These are phyloP conservation scores for Marvania coccoides DNA, from an alignment of 139 green algal species.

Conservation along the genomic window DNA sequence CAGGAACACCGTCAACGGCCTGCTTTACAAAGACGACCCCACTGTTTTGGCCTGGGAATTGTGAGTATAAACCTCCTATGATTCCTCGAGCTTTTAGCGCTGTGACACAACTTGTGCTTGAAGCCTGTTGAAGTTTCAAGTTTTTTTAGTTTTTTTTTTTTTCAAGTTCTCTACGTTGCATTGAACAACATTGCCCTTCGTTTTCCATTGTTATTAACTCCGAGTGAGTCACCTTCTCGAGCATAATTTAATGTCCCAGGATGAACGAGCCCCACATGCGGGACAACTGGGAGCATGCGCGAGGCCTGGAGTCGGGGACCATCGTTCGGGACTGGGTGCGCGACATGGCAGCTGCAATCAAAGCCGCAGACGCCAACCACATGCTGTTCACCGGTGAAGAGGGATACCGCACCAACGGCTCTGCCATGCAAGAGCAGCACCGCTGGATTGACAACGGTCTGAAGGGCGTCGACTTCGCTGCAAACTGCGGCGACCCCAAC, in stretches of 20 bases:
- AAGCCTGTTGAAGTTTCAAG: too few relatives aligned
- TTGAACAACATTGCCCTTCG: too few relatives aligned
- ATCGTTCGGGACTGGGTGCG: slow-evolving; percentile 22
- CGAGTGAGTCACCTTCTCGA: too few relatives aligned
- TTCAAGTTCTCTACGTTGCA: too few relatives aligned
- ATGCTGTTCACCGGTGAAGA: slow-evolving; percentile 31
- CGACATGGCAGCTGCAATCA: slow-evolving; percentile 16
- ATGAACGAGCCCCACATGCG: slow-evolving; percentile 26
- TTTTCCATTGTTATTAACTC: too few relatives aligned
- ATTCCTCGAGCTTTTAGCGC: too few relatives aligned
- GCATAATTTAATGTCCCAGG: too few relatives aligned
- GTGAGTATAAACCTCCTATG: too few relatives aligned
- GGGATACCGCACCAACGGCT: slow-evolving; percentile 20
- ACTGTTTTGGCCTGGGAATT: slow-evolving; percentile 35
- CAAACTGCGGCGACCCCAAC: slow-evolving; percentile 15
- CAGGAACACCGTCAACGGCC: slow-evolving; percentile 19
- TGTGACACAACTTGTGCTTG: too few relatives aligned
- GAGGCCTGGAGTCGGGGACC: not conserved
- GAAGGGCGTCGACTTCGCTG: slow-evolving; percentile 26
- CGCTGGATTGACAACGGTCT: slow-evolving; percentile 20
- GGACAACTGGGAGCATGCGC: slow-evolving; percentile 9
- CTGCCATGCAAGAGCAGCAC: not conserved
- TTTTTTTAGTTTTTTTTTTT: too few relatives aligned
- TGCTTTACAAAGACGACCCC: slow-evolving; percentile 25
- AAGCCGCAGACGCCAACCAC: slow-evolving; percentile 19